Conservation (phyloP, 2,329 filamentous ascomycete genomes). For the Cylindrodendrum hubeiense region DNA sequence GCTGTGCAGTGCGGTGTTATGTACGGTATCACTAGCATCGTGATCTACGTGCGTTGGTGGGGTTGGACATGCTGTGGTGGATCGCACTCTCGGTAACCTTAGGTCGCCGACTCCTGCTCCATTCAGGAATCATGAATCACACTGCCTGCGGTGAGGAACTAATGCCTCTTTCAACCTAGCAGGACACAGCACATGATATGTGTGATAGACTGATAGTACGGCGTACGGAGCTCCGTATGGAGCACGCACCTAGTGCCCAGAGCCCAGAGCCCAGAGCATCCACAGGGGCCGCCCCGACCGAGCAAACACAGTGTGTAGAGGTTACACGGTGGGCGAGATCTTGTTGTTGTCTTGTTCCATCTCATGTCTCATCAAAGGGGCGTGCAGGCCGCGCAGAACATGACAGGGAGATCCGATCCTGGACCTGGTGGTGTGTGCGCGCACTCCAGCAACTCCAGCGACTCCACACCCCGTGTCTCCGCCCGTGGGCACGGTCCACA, state of each 20-base stretch:
- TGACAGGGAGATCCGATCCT: conserved; percentile 3
- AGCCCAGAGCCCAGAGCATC: neutral
- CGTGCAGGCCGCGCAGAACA: neutral
- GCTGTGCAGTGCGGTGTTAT: neutral
- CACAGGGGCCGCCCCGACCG: neutral
- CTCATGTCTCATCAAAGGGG: conserved; percentile 14
- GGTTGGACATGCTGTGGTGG: conserved; percentile 1
- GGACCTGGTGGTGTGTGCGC: neutral
- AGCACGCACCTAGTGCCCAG: neutral
- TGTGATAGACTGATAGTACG: too few species aligned
- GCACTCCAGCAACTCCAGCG: neutral
- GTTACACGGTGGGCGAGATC: neutral
- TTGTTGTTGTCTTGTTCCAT: conserved; percentile 7
- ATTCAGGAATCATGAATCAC: neutral
- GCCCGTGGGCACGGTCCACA: conserved; percentile 1
- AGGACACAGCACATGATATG: neutral
- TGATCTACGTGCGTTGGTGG: conserved; percentile 2
- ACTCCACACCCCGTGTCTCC: neutral
- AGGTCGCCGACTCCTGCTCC: too few species aligned
- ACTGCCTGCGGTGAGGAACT: neutral
- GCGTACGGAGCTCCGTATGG: too few species aligned
- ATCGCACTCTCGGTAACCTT: neutral
- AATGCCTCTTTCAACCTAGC: neutral
- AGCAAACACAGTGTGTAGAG: neutral
- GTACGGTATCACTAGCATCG: neutral